Evolutionary conservation across 805 yeast species (phyloP).

Genomic region (Candida nitratophila): DNA sequence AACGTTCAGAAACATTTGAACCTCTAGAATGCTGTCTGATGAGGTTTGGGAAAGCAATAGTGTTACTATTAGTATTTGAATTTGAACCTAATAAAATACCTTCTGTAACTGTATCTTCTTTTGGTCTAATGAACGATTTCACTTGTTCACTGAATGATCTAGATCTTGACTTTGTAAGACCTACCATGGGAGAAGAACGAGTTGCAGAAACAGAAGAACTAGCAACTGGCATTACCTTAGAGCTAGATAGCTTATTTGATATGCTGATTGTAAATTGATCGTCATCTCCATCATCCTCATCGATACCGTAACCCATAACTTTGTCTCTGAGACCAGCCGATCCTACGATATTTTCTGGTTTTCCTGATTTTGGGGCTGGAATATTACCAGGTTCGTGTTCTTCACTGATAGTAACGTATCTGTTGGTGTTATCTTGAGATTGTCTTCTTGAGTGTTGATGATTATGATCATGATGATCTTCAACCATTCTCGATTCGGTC

Average conservation of each 20-base stretch:
- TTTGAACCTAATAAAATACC: conserved; percentile 23
- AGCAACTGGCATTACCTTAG: neutral
- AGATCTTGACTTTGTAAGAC: conserved; percentile 18
- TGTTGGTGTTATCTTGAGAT: neutral
- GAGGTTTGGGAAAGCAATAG: conserved; percentile 8
- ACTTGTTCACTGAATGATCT: conserved; percentile 38
- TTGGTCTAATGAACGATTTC: conserved; percentile 28
- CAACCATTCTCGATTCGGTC: conserved; percentile 15
- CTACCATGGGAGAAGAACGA: neutral
- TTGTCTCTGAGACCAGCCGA: conserved; percentile 24
- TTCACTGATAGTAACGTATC: neutral
- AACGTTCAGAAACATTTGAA: conserved; percentile 21
- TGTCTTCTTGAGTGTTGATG: conserved; percentile 8
- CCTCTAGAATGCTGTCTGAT: conserved; percentile 23
- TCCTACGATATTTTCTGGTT: conserved; percentile 14
- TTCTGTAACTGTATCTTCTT: conserved; percentile 21
- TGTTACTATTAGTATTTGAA: conserved; percentile 1
- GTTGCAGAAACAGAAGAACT: neutral
- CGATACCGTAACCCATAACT: conserved; percentile 19
- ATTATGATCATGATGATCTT: neutral
- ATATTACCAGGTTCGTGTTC: neutral
- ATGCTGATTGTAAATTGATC: conserved; percentile 19
- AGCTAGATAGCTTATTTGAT: conserved; percentile 11
- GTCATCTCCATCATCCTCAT: conserved; percentile 20
- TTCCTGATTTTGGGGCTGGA: neutral